Percentiles rank a stretch among this genome's conserved stretches.
Evolutionary conservation across 2,329 filamentous ascomycete genomes (phyloP).

Genomic region (Pseudofabraea citricarpa): DNA sequence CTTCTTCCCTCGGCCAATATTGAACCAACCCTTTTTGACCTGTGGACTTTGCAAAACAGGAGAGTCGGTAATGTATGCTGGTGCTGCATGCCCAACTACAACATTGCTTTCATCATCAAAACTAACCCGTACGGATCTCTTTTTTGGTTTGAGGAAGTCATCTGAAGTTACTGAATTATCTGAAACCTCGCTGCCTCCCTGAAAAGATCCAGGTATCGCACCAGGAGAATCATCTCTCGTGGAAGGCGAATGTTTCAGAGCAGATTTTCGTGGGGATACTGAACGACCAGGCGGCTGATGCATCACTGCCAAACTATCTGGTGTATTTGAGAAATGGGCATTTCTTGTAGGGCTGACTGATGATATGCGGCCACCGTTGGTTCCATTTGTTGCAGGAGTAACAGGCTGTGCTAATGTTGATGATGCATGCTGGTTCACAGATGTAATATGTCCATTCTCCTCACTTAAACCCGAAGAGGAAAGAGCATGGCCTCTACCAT

Average conservation of each 20-base stretch:
- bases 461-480: conserved; percentile 17
- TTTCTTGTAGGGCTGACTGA: conserved; percentile 59
- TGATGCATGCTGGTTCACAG: conserved; percentile 18
- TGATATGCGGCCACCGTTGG: conserved; percentile 27
- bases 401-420: conserved; percentile 8
- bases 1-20: conserved; percentile 44
- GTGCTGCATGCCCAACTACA: conserved; percentile 44
- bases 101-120: conserved; percentile 66
- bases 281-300: conserved; percentile 69
- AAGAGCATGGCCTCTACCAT: conserved; percentile 18
- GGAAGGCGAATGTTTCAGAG: conserved; percentile 55
- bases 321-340: conserved; percentile 59
- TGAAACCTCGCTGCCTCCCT: conserved; percentile 37
- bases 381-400: conserved; percentile 2
- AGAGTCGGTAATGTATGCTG: conserved; percentile 33
- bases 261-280: conserved; percentile 72
- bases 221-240: conserved; percentile 49
- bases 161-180: conserved; percentile 27
- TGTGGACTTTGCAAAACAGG: conserved; percentile 34
- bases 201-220: conserved; percentile 6
- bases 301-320: conserved; percentile 50
- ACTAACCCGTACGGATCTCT: conserved; percentile 69
- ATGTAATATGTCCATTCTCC: conserved; percentile 14
- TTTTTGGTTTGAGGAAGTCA: conserved; percentile 35
- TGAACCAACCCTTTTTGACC: conserved; percentile 47